A percentile compares a stretch with the other conserved stretches of the same genome.
These are phyloP conservation scores for Jatropha multifida DNA, from an alignment of 441 rosid species.

Conservation along the genomic window DNA sequence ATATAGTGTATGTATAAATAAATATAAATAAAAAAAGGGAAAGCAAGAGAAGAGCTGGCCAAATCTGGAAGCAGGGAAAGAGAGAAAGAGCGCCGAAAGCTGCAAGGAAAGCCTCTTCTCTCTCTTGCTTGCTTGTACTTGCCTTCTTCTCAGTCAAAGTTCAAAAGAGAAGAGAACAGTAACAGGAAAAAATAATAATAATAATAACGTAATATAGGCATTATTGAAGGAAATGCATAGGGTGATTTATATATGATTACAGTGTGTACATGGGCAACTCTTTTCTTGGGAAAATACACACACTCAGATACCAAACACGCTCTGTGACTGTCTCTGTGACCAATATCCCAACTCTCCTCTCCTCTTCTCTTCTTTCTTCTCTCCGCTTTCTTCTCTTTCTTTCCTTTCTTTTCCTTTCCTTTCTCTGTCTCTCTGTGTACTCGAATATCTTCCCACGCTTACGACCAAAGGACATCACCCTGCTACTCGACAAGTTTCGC, in stretches of 20 bases:
- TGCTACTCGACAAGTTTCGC: background rate
- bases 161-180: background rate
- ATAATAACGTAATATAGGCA: background rate
- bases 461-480: slow-evolving; percentile 7
- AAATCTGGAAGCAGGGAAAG: slow-evolving; percentile 23
- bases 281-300: slow-evolving; percentile 11
- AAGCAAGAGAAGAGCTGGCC: slow-evolving; percentile 7
- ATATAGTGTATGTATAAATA: too few species aligned
- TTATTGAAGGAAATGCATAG: background rate
- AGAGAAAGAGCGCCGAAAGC: slow-evolving; percentile 47
- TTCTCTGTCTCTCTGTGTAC: background rate
- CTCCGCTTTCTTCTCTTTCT: background rate
- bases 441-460: background rate
- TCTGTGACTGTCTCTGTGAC: background rate
- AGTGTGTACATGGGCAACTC: background rate
- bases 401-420: background rate
- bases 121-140: slow-evolving; percentile 10
- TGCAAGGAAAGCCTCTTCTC: slow-evolving; percentile 24
- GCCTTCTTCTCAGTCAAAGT: slow-evolving; percentile 34
- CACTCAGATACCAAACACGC: background rate
- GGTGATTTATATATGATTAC: slow-evolving; percentile 1
- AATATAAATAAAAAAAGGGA: background rate
- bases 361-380: background rate
- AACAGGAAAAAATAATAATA: background rate
- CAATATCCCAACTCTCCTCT: background rate